Base-by-base conservation (phyloP, 371 early-diverging fungal species). In the Entomophthora muscae region DNA sequence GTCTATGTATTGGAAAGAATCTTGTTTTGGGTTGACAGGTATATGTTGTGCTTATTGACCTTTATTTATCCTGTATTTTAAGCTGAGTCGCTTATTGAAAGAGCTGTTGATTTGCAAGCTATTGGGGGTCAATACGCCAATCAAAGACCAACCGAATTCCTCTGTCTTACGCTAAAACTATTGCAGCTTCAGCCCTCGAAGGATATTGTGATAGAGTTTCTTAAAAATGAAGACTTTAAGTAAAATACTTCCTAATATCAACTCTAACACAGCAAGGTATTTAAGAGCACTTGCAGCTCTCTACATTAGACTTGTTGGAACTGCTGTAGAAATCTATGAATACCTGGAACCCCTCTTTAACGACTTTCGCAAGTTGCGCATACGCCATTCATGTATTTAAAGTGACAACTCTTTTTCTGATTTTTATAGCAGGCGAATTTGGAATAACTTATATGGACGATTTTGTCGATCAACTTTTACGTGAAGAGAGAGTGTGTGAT, bases 1-100 rank as follows among this genome's bases (percentile, higher is more conserved):
- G 62, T 86, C 87, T 30, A 68, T 87, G 13, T 98, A 91, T 73
- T 98, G 94, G 95, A 96, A 96, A 68, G 91, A 96, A 66, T 79
- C 85, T 42, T 94, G 94, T 73, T 96, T 93, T 74, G 95, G 89
- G 0, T 74, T 95, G 58, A 90, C 89, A 64, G 86, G 91, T 90
- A 75, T 66, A 23, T 54, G 65, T 58, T 0, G 29, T n/a, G n/a
- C n/a, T n/a, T n/a, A 5, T 26, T 58, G 22, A 17, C 10, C 27
- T 63, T 54, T 30, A 10, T 24, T 32, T n/a, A 31, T 27, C 13
- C 23, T 2, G 27, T 27, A 61, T 51, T 69, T 42, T 42, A 42
- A 83, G 93, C 92, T 53, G 92, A 88, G 21, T 83, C 91, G 13
- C 72, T 95, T 21, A 81, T 94, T 70, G 96, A 93, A 67, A 86